Evolutionary conservation across 2,329 filamentous ascomycete species (phyloP).

Genomic region (Chrysosporium keratinophilum): DNA sequence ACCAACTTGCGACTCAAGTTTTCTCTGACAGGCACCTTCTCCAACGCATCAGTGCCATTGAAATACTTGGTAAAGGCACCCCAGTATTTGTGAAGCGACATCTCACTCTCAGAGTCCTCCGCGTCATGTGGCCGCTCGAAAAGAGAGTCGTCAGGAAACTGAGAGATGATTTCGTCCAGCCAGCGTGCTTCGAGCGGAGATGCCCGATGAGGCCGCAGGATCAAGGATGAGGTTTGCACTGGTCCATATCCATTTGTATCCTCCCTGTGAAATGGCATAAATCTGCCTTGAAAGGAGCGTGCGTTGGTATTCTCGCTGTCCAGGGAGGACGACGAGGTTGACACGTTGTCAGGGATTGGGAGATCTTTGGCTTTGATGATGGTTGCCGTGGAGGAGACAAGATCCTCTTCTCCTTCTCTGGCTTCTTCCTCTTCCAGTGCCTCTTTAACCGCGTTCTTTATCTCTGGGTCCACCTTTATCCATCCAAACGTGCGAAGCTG

Average conservation of each 20-base stretch:
- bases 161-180: constrained; percentile 41
- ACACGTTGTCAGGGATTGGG: constrained; percentile 21
- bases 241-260: not conserved
- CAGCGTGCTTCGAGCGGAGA: constrained; percentile 68
- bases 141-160: constrained; percentile 26
- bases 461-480: constrained; percentile 71
- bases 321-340: constrained; percentile 30
- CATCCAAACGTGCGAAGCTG: constrained; percentile 87
- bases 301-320: constrained; percentile 31
- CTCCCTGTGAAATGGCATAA: constrained; percentile 12
- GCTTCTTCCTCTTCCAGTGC: constrained; percentile 60
- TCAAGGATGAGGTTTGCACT: constrained; percentile 49
- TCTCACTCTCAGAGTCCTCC: constrained; percentile 19
- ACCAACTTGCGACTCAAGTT: constrained; percentile 69
- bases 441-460: constrained; percentile 69
- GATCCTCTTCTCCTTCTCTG: constrained; percentile 29
- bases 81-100: constrained; percentile 53
- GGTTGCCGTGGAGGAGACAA: constrained; percentile 9
- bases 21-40: constrained; percentile 76
- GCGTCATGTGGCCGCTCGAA: constrained; percentile 14
- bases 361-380: constrained; percentile 9
- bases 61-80: constrained; percentile 71
- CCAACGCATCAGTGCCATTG: constrained; percentile 72
- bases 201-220: constrained; percentile 67
- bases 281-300: constrained; percentile 28